Base-by-base conservation (phyloP, 192 early-diverging fungal species). In the Entomortierella lignicola region DNA sequence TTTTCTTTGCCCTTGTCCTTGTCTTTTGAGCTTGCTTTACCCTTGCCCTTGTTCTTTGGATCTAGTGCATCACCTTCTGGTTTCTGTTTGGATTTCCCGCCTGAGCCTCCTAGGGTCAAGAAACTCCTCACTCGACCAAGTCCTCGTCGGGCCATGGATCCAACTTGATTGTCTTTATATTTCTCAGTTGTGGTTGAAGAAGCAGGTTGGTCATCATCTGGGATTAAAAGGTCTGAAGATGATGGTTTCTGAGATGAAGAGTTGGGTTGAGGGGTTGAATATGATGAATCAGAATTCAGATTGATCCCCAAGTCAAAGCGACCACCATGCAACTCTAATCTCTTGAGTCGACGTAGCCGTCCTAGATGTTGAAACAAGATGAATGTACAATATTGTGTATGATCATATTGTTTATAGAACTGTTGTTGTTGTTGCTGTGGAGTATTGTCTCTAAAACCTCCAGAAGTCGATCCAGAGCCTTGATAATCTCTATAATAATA, bases 321-420 rank as follows among this genome's bases (percentile, higher is more conserved):
- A n/a, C 70, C 70, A 17, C 70, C 61, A 26, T 52, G 55, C n/a
- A 72, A 59, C 48, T 72, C 70, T 15, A 72, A n/a, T 0, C 62
- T 31, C 37, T 51, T 63, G 20, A 72, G 20, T 30, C 41, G 37
- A 20, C 26, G 15, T 13, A 72, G 43, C 44, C 70, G 44, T 4
- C 70, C 70, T 31, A 72, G n/a, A 15, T 64, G 62, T n/a, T 64
- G 34, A 43, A 72, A 64, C 21, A 72, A n/a, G 4, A 63, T 44
- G 48, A 59, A 59, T 8, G 55, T 65, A 41, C 70, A 72, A 29
- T 63, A 48, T 42, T 59, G 70, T 4, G 56, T 64, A 55, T 72
- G 62, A 31, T 60, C 54, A 44, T 65, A 57, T 15, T 17, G 21
- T 1, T 63, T 18, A 23, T 54, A 47, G n/a, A n/a, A n/a, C n/a